These are phyloP conservation scores for Triticum dicoccoides DNA, from an alignment of 176 grass and related monocot species.

Conservation along the genomic window DNA sequence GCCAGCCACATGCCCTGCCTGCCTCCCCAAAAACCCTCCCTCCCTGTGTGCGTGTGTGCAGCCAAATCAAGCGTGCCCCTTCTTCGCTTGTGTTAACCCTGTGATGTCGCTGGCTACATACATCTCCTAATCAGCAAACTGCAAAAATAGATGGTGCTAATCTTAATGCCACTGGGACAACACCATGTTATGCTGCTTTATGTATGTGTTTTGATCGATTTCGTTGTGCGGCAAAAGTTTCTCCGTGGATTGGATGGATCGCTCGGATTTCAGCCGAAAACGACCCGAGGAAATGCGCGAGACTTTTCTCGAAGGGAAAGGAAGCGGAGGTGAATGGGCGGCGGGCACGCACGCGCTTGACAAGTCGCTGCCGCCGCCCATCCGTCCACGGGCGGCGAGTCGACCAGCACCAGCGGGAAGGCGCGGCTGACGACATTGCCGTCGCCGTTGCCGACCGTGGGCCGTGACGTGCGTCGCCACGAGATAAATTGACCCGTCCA, in stretches of 20 bases:
- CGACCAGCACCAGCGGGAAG: not conserved
- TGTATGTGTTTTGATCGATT: not conserved
- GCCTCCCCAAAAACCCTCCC: not conserved
- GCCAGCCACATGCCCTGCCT: slow-evolving; percentile 27
- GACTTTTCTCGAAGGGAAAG: not conserved
- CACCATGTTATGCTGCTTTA: not conserved
- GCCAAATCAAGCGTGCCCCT: not conserved
- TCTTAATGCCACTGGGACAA: not conserved
- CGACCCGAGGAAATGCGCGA: slow-evolving; percentile 22
- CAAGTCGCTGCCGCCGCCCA: slow-evolving; percentile 10
- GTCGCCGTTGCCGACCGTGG: slow-evolving; percentile 21
- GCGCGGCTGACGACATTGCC: not conserved
- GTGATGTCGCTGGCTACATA: not conserved
- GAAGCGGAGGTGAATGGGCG: not conserved
- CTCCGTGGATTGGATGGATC: not conserved
- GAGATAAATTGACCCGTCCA: slow-evolving; percentile 5
- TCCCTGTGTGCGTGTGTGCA: not conserved
- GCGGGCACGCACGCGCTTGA: not conserved
- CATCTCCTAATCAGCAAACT: not conserved
- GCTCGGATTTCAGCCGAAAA: not conserved
- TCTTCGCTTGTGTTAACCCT: not conserved
- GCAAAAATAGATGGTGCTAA: not conserved
- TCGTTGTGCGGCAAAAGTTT: not conserved
- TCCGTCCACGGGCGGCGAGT: not conserved
- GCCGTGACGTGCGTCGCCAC: slow-evolving; percentile 1